Evolutionary conservation across 139 green algal species (phyloP), one percentile per base, ranked within the genome.

Genomic region (Haematococcus lacustris): DNA sequence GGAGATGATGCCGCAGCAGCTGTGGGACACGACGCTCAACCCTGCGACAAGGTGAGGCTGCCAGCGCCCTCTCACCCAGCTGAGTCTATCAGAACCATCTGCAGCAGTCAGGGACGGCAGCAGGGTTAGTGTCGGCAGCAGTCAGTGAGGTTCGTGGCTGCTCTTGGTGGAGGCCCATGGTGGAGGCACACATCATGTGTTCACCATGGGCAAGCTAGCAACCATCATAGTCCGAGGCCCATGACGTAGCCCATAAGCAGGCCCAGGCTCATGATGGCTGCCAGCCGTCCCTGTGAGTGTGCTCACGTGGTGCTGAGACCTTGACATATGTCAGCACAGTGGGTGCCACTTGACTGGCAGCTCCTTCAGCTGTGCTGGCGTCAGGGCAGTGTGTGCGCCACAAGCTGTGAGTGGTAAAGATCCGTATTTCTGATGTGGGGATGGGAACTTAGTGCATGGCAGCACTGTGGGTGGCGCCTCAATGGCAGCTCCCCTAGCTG

Each of bases 1-100:
- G 2, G 96, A 99, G 87, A 99, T 99, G 96, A 98, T 98, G 94
- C 93, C 96, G 13, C 76, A 95, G 78, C 93, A 98, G 88, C 90
- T 99, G 47, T 98, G 94, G 96, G 68, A 86, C 7, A 99, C 96
- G 1, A 99, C 96, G 1, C 74, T 99, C 33, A 88, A 98, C 86
- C 96, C 96, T 0, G 76, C 72, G 5, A 88, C 70, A 0, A 82
- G 94, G 67, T 90, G 68, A 25, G 79, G 96, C 70, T 79, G 81
- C 66, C 79, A 80, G 23, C 71, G 94, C 21, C 93, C 76, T 0
- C 40, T 89, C 25, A 71, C 78, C 5, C 47, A 38, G 66, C 47
- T 74, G 7, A 33, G 34, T 21, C 64, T 47, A 5, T 26, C 17
- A 32, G 64, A 26, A 9, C 23, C 41, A 21, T 60, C 28, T 57